phyloP scores from a whole-genome alignment of 768 basidiomycete species.

The Tricholoma bakamatsutake region DNA sequence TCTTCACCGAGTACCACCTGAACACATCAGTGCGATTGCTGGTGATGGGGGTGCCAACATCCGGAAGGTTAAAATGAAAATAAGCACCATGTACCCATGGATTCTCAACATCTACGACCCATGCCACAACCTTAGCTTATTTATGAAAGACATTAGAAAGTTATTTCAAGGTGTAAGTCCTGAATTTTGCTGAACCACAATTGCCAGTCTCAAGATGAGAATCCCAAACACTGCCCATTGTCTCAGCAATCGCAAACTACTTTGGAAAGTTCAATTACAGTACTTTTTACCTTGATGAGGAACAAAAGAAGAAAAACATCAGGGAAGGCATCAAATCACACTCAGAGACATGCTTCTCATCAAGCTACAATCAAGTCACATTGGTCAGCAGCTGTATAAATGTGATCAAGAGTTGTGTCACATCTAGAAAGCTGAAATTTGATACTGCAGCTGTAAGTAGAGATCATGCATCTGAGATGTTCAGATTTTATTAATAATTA shows the following conservation, averaged over 20 bases:
- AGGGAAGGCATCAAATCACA: constrained; percentile 16
- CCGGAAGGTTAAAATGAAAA: constrained; percentile 10
- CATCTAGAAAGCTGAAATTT: constrained; percentile 13
- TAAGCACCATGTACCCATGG: constrained; percentile 8
- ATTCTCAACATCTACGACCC: too few relatives aligned
- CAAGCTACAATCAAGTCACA: constrained; percentile 17
- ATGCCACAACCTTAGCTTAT: constrained; percentile 21
- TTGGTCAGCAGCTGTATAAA: constrained; percentile 18
- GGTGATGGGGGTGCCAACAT: constrained; percentile 25
- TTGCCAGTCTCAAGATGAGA: neutral
- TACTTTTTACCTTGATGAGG: constrained; percentile 13
- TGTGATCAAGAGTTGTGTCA: constrained; percentile 14
- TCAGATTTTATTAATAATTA: neutral
- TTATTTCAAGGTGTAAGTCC: constrained; percentile 19
- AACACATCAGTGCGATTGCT: too few relatives aligned
- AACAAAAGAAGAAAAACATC: constrained; percentile 14
- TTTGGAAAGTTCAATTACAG: constrained; percentile 24
- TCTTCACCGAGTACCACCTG: too few relatives aligned
- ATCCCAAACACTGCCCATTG: constrained; percentile 15
- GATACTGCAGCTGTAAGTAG: constrained; percentile 17
- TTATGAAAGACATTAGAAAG: constrained; percentile 24
- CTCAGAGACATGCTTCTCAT: constrained; percentile 22
- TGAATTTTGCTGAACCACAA: neutral
- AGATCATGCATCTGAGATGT: neutral
- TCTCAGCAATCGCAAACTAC: constrained; percentile 20